A percentile compares a stretch with the other conserved stretches of the same genome.
phyloP scores from a whole-genome alignment of 129 eudicot genomes.

The Mikania micrantha region DNA sequence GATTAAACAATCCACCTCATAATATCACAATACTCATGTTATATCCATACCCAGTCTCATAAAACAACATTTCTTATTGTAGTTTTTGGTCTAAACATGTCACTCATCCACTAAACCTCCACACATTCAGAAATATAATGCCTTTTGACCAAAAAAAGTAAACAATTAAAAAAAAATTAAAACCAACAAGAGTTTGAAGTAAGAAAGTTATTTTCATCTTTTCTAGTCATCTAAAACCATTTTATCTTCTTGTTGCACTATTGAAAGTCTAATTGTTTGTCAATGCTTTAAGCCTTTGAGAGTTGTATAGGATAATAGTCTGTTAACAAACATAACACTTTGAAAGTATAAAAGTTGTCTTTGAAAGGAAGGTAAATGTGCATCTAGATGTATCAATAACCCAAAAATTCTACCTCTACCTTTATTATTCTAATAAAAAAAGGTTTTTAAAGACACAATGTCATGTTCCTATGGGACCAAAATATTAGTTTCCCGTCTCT shows the following conservation, averaged over 20 bases:
- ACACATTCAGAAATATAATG: too few relatives aligned
- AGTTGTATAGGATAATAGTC: not conserved
- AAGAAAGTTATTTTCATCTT: not conserved
- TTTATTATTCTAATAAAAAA: too few relatives aligned
- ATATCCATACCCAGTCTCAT: not conserved
- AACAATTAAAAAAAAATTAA: not conserved
- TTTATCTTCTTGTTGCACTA: not conserved
- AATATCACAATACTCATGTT: too few relatives aligned
- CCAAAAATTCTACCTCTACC: too few relatives aligned
- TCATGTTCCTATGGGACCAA: too few relatives aligned
- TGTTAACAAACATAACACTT: not conserved
- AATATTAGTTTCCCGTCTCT: too few relatives aligned
- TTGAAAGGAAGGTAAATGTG: not conserved
- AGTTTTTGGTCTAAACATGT: too few relatives aligned
- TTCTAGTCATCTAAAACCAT: not conserved
- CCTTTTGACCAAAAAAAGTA: too few relatives aligned
- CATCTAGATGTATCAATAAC: not conserved
- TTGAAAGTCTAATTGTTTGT: not conserved
- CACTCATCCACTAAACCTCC: too few relatives aligned
- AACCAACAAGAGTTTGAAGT: not conserved
- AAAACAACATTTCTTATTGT: not conserved
- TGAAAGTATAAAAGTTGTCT: not conserved
- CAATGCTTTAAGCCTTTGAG: not conserved
- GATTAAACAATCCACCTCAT: too few relatives aligned
- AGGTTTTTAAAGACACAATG: too few relatives aligned